Evolutionary conservation across 495 filamentous ascomycete genomes (phyloP).

Genomic region (Stereocaulon alpinum): DNA sequence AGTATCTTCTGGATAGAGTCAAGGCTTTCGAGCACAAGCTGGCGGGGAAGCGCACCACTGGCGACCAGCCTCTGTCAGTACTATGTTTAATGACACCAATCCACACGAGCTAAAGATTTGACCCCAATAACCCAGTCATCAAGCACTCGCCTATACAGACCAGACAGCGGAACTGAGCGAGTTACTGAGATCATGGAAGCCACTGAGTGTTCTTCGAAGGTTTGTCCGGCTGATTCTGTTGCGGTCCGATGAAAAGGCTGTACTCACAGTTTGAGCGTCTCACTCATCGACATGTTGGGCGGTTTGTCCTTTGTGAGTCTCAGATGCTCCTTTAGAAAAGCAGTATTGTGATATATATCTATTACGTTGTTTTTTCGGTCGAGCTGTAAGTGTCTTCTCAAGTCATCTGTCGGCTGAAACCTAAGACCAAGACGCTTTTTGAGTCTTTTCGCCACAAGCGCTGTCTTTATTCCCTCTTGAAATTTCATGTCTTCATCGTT

Average conservation of each 20-base stretch:
- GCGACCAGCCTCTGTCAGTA: not conserved
- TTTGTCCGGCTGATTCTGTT: too few species aligned
- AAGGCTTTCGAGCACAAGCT: slow-evolving; percentile 28
- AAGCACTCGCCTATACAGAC: not conserved
- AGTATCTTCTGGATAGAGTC: slow-evolving; percentile 31
- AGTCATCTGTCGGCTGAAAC: slow-evolving; percentile 27
- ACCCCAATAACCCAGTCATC: not conserved
- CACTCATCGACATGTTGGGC: slow-evolving; percentile 8
- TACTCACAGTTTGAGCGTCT: slow-evolving; percentile 12
- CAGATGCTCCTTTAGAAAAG: slow-evolving; percentile 29
- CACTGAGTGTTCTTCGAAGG: too few species aligned
- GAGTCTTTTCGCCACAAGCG: slow-evolving; percentile 26
- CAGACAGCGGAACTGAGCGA: too few species aligned
- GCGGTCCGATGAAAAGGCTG: not conserved
- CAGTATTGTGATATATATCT: slow-evolving; percentile 26
- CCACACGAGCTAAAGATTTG: too few species aligned
- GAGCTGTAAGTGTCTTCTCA: slow-evolving; percentile 27
- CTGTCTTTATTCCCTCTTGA: slow-evolving; percentile 18
- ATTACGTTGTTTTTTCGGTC: slow-evolving; percentile 24
- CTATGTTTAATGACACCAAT: not conserved
- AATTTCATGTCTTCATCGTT: slow-evolving; percentile 17
- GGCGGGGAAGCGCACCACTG: slow-evolving; percentile 23
- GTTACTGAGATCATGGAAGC: too few species aligned
- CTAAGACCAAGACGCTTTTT: slow-evolving; percentile 25
- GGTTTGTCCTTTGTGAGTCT: slow-evolving; percentile 21